Evolutionary conservation across 2,329 filamentous ascomycete species (phyloP).

Genomic region (Penicillium sp.): DNA sequence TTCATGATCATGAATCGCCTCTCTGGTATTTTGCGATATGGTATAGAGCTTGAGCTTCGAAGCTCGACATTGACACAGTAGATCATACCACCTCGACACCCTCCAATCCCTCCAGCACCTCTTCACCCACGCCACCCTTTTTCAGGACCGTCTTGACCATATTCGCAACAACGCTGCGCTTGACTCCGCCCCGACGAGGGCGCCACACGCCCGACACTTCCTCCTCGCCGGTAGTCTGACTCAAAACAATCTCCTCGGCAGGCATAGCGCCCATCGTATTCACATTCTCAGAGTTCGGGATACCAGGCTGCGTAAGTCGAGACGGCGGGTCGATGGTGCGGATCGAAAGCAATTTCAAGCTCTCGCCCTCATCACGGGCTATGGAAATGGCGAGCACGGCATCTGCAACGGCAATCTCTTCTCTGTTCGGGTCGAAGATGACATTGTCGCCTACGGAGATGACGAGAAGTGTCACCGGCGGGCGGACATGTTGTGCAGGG

Average conservation of each 20-base stretch:
- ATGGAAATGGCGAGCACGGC: constrained; percentile 83
- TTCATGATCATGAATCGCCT: constrained; percentile 17
- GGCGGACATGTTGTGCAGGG: constrained; percentile 50
- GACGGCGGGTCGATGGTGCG: constrained; percentile 74
- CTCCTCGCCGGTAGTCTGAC: constrained; percentile 54
- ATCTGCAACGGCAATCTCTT: constrained; percentile 92
- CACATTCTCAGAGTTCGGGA: constrained; percentile 63
- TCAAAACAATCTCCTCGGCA: constrained; percentile 44
- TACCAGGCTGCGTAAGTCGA: constrained; percentile 67
- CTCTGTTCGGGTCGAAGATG: constrained; percentile 87
- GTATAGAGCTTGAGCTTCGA: constrained; percentile 13
- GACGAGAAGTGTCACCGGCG: constrained; percentile 87
- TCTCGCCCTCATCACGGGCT: constrained; percentile 42
- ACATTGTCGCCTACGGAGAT: constrained; percentile 82
- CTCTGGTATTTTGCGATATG: constrained; percentile 20
- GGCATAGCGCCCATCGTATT: constrained; percentile 46
- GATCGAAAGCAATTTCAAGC: constrained; percentile 64
- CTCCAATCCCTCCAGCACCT: constrained; percentile 79
- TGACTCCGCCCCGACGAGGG: constrained; percentile 78
- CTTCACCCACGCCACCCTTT: constrained; percentile 76
- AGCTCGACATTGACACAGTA: not conserved
- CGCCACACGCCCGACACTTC: constrained; percentile 74
- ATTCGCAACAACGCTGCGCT: constrained; percentile 66
- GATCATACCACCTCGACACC: constrained; percentile 60
- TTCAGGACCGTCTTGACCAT: constrained; percentile 77